phyloP scores from a whole-genome alignment of 768 basidiomycete genomes.

The Tylopilus rubrobrunneus region DNA sequence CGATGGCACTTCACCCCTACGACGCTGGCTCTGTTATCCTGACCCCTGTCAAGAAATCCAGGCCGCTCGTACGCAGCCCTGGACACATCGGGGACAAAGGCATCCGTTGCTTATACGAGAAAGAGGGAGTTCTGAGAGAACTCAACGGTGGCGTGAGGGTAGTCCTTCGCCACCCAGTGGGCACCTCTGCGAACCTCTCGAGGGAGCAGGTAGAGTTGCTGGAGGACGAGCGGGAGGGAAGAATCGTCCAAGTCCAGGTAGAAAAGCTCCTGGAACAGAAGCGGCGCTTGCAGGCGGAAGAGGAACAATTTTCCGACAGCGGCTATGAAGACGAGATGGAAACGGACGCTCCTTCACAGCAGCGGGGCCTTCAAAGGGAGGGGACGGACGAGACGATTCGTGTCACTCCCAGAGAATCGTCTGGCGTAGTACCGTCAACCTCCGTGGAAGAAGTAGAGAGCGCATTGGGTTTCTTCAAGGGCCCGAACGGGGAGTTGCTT shows the following conservation, averaged over 20 bases:
- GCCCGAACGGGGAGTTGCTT: constrained; percentile 21
- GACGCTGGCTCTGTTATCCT: constrained; percentile 30
- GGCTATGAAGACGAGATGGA: constrained; percentile 21
- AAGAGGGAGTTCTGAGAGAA: constrained; percentile 9
- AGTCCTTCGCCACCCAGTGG: constrained; percentile 21
- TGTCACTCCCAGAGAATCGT: no score
- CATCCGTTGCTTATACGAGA: constrained; percentile 19
- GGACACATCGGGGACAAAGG: constrained; percentile 28
- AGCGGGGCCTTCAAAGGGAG: no score
- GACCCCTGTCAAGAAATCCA: constrained; percentile 28
- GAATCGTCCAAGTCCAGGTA: constrained; percentile 9
- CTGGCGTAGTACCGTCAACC: neutral
- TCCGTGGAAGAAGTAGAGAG: constrained; percentile 1
- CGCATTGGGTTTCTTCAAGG: constrained; percentile 4
- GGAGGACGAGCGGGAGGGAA: constrained; percentile 9
- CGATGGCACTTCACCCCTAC: constrained; percentile 16
- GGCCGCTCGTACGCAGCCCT: constrained; percentile 27
- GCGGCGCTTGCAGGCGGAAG: constrained; percentile 4
- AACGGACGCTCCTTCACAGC: neutral
- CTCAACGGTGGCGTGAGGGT: constrained; percentile 15
- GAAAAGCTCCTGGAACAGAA: constrained; percentile 13
- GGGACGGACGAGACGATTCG: no score
- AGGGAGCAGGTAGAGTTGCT: constrained; percentile 22
- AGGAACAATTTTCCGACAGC: neutral
- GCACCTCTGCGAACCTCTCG: constrained; percentile 22